Evolutionary conservation across 164 flowering plant genomes (phyloP), one percentile per base, ranked within the genome.

Genomic region (Sextonia rubra): DNA sequence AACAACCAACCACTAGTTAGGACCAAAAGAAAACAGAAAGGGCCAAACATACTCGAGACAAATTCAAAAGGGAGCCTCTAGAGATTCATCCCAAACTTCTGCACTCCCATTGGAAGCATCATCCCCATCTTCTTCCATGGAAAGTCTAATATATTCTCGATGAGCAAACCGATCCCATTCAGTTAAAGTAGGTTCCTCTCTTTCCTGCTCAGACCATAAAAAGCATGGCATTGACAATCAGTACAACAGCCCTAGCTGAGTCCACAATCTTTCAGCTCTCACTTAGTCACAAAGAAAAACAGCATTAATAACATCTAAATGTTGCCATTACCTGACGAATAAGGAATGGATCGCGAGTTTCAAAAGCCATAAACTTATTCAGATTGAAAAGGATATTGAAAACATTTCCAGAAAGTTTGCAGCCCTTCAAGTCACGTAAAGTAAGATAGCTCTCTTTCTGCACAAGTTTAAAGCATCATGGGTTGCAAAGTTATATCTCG

Each of bases 121-220:
- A 75, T 96, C 97, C 74, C 84, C 94, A 85, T 96, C 99, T 78
- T 93, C 99, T 85, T 96, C 99, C 98, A 96, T 93, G 20, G 99
- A 89, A 69, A 95, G 94, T 78, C 99, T 86, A 71, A 93, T 90
- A 77, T 93, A 96, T 78, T 96, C 99, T 76, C 98, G 85, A 74
- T 91, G 98, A 2, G 98, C 97, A 88, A 90, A 96, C 55, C 98
- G 93, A 77, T 96, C 99, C 99, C 99, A 96, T 77, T 96, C 99
- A n/a, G 99, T 96, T 85, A 91, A 85, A 27, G 89, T 86, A 52
- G 98, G 99, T 80, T 96, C 88, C 73, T 96, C 98, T 30, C 98
- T 87, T 76, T 96, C 99, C 98, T 96, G 88, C 61, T n/a, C 76
- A 79, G 29, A 66, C 48, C 52, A 75, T 47, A 18, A 29, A 63